A percentile compares a stretch with the other conserved stretches of the same genome.
These are phyloP conservation scores for Botrytis galanthina DNA, from an alignment of 2,329 filamentous ascomycete species.

Conservation along the genomic window DNA sequence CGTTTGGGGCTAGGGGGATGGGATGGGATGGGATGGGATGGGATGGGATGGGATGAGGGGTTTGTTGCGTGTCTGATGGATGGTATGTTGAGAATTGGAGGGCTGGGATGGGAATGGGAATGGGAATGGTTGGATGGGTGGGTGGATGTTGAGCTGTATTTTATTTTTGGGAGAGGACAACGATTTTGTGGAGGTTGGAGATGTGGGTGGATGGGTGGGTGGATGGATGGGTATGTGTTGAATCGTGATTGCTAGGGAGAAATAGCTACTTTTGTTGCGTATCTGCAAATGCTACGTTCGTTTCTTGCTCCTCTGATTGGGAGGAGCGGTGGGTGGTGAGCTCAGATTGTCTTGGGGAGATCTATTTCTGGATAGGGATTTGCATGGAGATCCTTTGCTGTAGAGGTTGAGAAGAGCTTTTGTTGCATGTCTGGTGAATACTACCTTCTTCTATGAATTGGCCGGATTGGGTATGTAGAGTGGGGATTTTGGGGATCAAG, in stretches of 20 bases:
- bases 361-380: background rate
- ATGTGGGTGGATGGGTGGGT: too few species aligned
- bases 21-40: too few species aligned
- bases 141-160: too few species aligned
- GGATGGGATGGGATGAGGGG: background rate
- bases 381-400: background rate
- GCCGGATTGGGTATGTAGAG: background rate
- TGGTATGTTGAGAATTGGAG: background rate
- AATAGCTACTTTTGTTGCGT: background rate
- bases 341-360: background rate
- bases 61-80: background rate
- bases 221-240: too few species aligned
- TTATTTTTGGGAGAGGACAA: too few species aligned
- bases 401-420: background rate
- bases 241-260: too few species aligned
- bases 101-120: too few species aligned
- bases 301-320: background rate
- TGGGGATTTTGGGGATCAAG: background rate
- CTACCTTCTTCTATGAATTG: background rate
- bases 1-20: too few species aligned
- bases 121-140: too few species aligned
- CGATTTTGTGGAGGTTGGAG: too few species aligned
- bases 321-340: background rate
- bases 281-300: background rate
- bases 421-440: background rate